Conservation (phyloP, 176 grass and related monocot genomes). For the Zizania latifolia region DNA sequence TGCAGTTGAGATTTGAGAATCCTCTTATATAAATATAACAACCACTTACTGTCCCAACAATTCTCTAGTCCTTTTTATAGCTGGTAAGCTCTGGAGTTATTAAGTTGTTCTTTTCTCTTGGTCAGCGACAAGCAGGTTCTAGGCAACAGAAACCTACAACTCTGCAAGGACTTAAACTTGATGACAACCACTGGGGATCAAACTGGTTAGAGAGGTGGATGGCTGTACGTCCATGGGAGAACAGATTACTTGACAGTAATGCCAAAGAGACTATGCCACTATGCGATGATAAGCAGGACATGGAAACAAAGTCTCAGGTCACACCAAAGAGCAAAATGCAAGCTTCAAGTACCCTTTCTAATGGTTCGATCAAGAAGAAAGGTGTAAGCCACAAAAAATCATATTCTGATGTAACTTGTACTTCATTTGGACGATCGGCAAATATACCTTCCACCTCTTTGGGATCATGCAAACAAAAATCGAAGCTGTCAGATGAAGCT, state of each 20-base stretch:
- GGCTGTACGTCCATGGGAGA: slow-evolving; percentile 96
- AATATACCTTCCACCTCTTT: slow-evolving; percentile 49
- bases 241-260: slow-evolving; percentile 72
- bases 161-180: slow-evolving; percentile 43
- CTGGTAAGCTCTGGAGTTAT: slow-evolving; percentile 1
- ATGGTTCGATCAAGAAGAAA: slow-evolving; percentile 45
- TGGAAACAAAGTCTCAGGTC: slow-evolving; percentile 37
- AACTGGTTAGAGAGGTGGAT: slow-evolving; percentile 99
- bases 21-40: slow-evolving; percentile 2
- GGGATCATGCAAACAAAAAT: slow-evolving; percentile 44
- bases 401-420: slow-evolving; percentile 61
- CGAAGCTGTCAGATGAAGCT: slow-evolving; percentile 39
- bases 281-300: slow-evolving; percentile 45
- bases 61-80: neutral
- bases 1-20: slow-evolving; percentile 8
- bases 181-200: slow-evolving; percentile 83
- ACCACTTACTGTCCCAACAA: neutral
- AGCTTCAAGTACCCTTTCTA: slow-evolving; percentile 14
- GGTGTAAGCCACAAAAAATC: slow-evolving; percentile 43
- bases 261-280: slow-evolving; percentile 44
- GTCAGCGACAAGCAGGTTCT: slow-evolving; percentile 81
- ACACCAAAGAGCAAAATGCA: slow-evolving; percentile 45
- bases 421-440: slow-evolving; percentile 40
- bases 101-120: slow-evolving; percentile 26
- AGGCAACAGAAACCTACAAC: slow-evolving; percentile 50